These are phyloP conservation scores for Candida suzukii DNA, from an alignment of 805 yeast genomes.

Conservation along the genomic window DNA sequence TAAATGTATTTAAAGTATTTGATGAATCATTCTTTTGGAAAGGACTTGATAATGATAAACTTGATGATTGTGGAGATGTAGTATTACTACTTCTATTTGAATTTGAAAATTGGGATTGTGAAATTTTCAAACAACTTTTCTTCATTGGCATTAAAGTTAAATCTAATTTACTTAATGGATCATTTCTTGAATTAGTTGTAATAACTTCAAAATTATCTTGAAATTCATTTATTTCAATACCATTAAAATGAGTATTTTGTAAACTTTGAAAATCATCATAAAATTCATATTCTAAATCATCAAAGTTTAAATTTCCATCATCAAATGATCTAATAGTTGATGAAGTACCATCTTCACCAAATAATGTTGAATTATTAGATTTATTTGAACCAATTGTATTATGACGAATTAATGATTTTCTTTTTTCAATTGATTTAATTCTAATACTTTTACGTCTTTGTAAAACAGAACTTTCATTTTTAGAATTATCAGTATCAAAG, in stretches of 20 bases:
- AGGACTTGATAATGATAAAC: neutral
- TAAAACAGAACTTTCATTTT: slow-evolving; percentile 19
- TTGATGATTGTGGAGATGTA: neutral
- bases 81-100: neutral
- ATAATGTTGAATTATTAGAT: slow-evolving; percentile 9
- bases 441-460: slow-evolving; percentile 25
- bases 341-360: slow-evolving; percentile 9
- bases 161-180: neutral
- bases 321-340: slow-evolving; percentile 10
- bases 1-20: neutral
- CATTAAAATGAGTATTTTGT: slow-evolving; percentile 7
- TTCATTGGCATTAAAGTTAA: neutral
- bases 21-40: neutral
- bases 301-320: slow-evolving; percentile 10
- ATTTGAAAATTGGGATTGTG: neutral
- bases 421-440: slow-evolving; percentile 29
- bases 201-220: slow-evolving; percentile 10
- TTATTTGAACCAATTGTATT: slow-evolving; percentile 16
- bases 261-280: slow-evolving; percentile 10
- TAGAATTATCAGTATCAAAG: slow-evolving; percentile 7
- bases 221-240: neutral
- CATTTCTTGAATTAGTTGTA: slow-evolving; percentile 7
- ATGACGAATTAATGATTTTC: slow-evolving; percentile 24
- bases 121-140: neutral
- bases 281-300: neutral